A percentile compares a stretch with the other conserved stretches of the same genome.
Conservation (phyloP, 441 rosid species). For the Syzygium malaccense region DNA sequence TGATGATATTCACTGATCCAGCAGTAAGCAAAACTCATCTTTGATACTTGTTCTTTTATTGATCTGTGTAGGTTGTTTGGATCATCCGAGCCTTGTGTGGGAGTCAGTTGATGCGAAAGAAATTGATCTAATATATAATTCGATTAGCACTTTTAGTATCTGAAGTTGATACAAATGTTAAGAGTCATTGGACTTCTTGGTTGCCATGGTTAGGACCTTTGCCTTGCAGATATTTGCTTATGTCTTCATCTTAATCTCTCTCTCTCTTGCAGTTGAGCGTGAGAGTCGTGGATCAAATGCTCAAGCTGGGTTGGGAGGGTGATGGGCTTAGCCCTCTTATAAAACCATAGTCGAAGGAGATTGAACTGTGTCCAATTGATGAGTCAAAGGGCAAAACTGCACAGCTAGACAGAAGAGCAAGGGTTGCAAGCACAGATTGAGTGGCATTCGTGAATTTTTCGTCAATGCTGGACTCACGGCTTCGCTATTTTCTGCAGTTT, state of each 20-base stretch:
- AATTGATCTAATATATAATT: neutral
- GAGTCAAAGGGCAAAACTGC: neutral
- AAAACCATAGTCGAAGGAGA: constrained; percentile 2
- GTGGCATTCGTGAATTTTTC: neutral
- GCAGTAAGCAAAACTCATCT: constrained; percentile 53
- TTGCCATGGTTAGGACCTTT: neutral
- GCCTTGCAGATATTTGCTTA: neutral
- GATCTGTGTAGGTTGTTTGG: neutral
- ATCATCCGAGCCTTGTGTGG: neutral
- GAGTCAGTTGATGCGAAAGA: neutral
- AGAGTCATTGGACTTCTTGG: neutral
- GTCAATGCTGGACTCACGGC: neutral
- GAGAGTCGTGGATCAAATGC: constrained; percentile 95
- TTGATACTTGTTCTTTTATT: neutral
- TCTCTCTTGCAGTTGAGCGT: constrained; percentile 71
- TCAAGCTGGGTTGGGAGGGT: constrained; percentile 99
- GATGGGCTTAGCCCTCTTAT: constrained; percentile 73
- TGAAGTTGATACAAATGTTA: neutral
- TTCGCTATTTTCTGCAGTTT: neutral
- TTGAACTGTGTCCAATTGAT: neutral
- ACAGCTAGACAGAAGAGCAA: neutral
- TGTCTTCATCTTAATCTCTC: neutral
- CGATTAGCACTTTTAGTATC: neutral
- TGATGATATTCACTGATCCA: constrained; percentile 94
- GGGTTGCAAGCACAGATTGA: neutral